Evolutionary conservation across 176 grass and related monocot species (phyloP), one percentile per base, ranked within the genome.

Genomic region (Rhynchospora tenuis): DNA sequence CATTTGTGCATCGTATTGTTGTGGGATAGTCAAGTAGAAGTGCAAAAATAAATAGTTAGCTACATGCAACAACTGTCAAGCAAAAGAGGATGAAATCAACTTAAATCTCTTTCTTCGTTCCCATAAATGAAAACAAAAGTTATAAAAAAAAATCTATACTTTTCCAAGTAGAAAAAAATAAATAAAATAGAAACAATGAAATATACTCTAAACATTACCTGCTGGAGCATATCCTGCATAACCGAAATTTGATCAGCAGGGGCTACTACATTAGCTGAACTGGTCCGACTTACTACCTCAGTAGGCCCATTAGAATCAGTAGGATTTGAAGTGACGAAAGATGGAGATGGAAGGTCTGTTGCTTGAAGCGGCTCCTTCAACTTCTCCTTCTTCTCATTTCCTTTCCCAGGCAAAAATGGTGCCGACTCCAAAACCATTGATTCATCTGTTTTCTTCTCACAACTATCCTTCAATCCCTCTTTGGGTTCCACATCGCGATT

Each of bases 181-280:
- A 10, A 55, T 31, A 7, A 54, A 55, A 13, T 56, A 31, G 48
- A 54, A 54, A 17, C 13, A 19, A 22, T 45, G 9, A 47, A 43
- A 71, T 17, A 55, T 28, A 55, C 27, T 65, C 58, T n/a, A 24
- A 56, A 77, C 24, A 31, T 52, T 73, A 94, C 95, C 92, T 93
- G 90, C 64, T 91, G 90, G 50, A 98, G 71, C 84, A 84, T 91
- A 81, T 89, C 92, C 75, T 86, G 92, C 61, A 98, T 86, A 72
- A 74, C 63, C 19, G 68, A 69, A 82, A 86, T 81, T 88, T 94
- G 90, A 2, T 84, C 51, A 27, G 76, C 75, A 15, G 86, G 29
- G 80, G 87, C 91, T 61, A 59, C 78, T 71, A 78, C 84, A 90
- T 80, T 63, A 79, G 31, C 87, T 51, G 43, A 22, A 71, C 81